Conservation (phyloP, 2,329 filamentous ascomycete genomes). For the Epichloe uncinata region DNA sequence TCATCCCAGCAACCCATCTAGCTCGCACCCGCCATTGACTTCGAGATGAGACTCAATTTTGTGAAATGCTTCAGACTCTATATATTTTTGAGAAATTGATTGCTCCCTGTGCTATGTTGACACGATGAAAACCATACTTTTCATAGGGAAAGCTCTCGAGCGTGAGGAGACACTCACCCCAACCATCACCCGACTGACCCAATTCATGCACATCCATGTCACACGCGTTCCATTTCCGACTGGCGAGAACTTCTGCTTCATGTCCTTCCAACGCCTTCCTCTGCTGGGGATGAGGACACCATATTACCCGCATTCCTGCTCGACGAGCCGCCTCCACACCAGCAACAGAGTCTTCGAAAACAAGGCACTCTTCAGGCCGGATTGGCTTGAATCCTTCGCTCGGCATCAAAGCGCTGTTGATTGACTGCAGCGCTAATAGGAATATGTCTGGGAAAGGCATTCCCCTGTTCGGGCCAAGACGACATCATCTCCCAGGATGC, state of each 20-base stretch:
- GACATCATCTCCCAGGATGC: neutral
- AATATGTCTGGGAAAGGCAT: neutral
- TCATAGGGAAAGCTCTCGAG: neutral
- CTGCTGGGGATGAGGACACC: neutral
- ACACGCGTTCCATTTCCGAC: neutral
- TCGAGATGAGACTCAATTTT: too few relatives aligned
- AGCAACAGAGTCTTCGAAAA: slow-evolving; percentile 1
- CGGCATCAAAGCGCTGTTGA: neutral
- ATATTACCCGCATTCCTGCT: neutral
- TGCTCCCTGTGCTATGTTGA: too few relatives aligned
- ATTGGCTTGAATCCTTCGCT: neutral
- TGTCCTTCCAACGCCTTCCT: neutral
- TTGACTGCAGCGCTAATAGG: neutral
- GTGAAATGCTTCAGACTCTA: too few relatives aligned
- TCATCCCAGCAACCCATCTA: too few relatives aligned
- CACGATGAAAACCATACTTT: neutral
- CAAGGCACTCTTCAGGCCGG: neutral
- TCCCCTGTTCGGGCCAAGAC: neutral
- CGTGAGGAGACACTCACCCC: neutral
- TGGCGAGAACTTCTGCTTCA: neutral
- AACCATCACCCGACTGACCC: neutral
- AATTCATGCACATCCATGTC: neutral
- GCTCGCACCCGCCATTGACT: too few relatives aligned
- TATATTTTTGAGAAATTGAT: too few relatives aligned
- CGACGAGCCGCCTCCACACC: neutral